Base-by-base conservation (phyloP, 1,284 basidiomycete species). In the Ceratobasidium sp. region DNA sequence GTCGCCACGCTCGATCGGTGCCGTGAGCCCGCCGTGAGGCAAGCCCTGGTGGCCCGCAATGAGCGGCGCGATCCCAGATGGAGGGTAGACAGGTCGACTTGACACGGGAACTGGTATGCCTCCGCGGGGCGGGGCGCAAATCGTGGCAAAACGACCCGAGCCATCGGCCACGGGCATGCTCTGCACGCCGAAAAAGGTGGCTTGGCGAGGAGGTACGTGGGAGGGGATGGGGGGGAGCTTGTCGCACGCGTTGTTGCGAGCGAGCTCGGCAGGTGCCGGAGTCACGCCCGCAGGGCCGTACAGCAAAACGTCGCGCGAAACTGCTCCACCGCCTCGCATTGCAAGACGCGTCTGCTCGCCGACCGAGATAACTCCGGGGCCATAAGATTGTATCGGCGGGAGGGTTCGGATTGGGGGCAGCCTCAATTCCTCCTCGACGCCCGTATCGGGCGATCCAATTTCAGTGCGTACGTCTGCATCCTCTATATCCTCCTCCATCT, bases 201-300 rank as follows among this genome's bases (percentile, higher is more conserved):
- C 65, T 29, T 68, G 65, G 24, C 65, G 37, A 56, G 51, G 51
- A 13, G 46, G 51, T 16, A n/a, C 51, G 53, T 39, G 1, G 19
- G 29, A 22, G 6, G 51, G 48, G 22, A 66, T 41, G 16, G 64
- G 64, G 6, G 64, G 64, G 3, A 66, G 14, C 49, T 66, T 66
- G 64, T 53, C 48, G 22, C 31, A 19, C 6, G 24, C 49, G 49
- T 53, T 66, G 49, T 66, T 53, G 22, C 51, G 34, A 14, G 48
- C 34, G 22, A 68, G 53, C 48, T 69, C 66, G 37, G 39, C 53
- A 24, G 51, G 39, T 3, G 66, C 66, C 14, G 39, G 66, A 31
- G 66, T 69, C 46, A 69, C 53, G 51, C 66, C 51, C 34, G 22
- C 66, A 34, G 53, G 51, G 22, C 66, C 66, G 24, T 69, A 69